Percentiles rank a stretch among this genome's conserved stretches.
phyloP scores from a whole-genome alignment of 169 alveolate species.

The Plasmodium ovale region DNA sequence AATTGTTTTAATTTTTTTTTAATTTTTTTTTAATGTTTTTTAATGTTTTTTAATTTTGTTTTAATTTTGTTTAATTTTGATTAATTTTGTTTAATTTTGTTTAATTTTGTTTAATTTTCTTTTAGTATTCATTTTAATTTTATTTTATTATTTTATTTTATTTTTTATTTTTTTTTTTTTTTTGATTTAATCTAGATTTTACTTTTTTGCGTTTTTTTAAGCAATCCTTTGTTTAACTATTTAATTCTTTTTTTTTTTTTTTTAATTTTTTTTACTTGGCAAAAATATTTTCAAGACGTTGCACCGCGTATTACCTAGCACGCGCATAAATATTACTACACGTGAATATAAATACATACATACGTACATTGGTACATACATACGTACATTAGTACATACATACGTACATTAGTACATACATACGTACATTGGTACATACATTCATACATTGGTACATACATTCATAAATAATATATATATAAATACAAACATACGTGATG shows the following conservation, averaged over 20 bases:
- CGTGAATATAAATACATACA: not conserved
- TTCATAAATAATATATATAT: not conserved
- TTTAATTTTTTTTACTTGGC: not conserved
- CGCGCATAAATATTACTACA: too few relatives aligned
- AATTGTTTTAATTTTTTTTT: not conserved
- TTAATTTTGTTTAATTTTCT: not conserved
- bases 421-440: too few relatives aligned
- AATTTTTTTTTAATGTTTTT: not conserved
- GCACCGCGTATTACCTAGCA: too few relatives aligned
- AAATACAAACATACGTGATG: not conserved
- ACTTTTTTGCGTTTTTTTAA: not conserved
- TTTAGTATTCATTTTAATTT: not conserved
- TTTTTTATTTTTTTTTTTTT: not conserved
- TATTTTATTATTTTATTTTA: not conserved
- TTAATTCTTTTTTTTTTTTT: not conserved
- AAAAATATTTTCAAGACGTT: not conserved
- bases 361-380: too few relatives aligned
- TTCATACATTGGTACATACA: too few relatives aligned
- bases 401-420: not conserved
- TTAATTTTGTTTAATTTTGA: not conserved
- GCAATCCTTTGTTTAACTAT: not conserved
- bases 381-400: too few relatives aligned
- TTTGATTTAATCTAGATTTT: not conserved
- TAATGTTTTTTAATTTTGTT: too few relatives aligned
- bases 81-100: not conserved